phyloP scores from a whole-genome alignment of 768 basidiomycete species.

The Podaxis sp. region DNA sequence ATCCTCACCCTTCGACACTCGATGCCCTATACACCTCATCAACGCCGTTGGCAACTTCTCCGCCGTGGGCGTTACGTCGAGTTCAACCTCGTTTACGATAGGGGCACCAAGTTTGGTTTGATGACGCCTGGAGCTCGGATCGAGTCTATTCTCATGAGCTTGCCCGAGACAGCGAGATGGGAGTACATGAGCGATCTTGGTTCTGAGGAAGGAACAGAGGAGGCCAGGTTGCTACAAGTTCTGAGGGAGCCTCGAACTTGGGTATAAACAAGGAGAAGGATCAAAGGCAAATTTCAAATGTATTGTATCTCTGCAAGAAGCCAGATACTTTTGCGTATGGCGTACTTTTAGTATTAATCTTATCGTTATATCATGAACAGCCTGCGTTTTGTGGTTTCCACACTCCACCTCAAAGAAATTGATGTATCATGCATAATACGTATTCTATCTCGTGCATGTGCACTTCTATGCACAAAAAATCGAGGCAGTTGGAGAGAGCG shows the following conservation, averaged over 20 bases:
- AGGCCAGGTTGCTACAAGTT: conserved; percentile 62
- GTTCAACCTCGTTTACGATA: conserved; percentile 85
- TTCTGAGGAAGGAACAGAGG: conserved; percentile 57
- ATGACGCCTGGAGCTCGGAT: conserved; percentile 84
- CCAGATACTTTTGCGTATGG: no score
- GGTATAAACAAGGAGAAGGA: conserved; percentile 31
- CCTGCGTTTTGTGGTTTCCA: no score
- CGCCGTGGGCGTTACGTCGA: conserved; percentile 93
- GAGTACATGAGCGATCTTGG: conserved; percentile 85
- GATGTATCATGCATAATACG: no score
- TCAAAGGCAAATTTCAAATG: background rate
- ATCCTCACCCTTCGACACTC: conserved; percentile 62
- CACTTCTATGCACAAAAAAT: no score
- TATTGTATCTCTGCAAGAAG: no score
- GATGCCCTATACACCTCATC: conserved; percentile 56
- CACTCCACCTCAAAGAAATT: no score
- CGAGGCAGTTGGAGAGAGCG: no score
- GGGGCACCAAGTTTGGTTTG: conserved; percentile 86
- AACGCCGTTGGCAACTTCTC: conserved; percentile 91
- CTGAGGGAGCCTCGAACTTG: conserved; percentile 32
- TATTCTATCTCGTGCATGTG: no score
- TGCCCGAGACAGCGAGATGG: conserved; percentile 87
- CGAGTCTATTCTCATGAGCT: conserved; percentile 88
- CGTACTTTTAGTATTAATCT: no score
- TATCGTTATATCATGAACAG: no score